phyloP scores from a whole-genome alignment of 2,329 filamentous ascomycete genomes.

The Botryotinia globosa region DNA sequence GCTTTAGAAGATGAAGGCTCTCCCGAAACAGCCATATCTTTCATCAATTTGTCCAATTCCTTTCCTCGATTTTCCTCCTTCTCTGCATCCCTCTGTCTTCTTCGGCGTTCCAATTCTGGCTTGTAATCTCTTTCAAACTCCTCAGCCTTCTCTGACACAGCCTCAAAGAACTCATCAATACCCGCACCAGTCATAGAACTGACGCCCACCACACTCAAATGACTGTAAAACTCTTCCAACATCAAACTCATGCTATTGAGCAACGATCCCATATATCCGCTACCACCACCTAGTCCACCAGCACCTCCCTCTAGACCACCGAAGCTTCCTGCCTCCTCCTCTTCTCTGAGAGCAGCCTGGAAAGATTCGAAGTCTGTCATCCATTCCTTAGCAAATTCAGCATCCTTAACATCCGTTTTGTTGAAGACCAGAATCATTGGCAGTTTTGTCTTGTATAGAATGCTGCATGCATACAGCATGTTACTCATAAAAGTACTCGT shows the following conservation, averaged over 20 bases:
- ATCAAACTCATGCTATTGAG: constrained; percentile 98
- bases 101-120: constrained; percentile 80
- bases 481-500: constrained; percentile 99
- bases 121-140: constrained; percentile 91
- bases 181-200: constrained; percentile 90
- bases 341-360: constrained; percentile 76
- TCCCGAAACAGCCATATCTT: constrained; percentile 71
- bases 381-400: constrained; percentile 92
- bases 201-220: constrained; percentile 88
- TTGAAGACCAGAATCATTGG: constrained; percentile 99
- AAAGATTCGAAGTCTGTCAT: constrained; percentile 99
- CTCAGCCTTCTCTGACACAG: constrained; percentile 78
- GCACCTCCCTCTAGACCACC: constrained; percentile 65
- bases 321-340: constrained; percentile 75
- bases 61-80: constrained; percentile 71
- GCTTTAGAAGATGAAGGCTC: constrained; percentile 39
- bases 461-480: constrained; percentile 98
- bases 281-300: constrained; percentile 63
- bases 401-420: constrained; percentile 94
- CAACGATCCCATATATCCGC: constrained; percentile 93
- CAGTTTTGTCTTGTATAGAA: constrained; percentile 96
- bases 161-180: constrained; percentile 88
- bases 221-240: constrained; percentile 95
- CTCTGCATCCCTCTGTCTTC: constrained; percentile 70
- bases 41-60: constrained; percentile 91